Base-by-base conservation (phyloP, 2,329 filamentous ascomycete genomes). In the Calonectria honghensis region DNA sequence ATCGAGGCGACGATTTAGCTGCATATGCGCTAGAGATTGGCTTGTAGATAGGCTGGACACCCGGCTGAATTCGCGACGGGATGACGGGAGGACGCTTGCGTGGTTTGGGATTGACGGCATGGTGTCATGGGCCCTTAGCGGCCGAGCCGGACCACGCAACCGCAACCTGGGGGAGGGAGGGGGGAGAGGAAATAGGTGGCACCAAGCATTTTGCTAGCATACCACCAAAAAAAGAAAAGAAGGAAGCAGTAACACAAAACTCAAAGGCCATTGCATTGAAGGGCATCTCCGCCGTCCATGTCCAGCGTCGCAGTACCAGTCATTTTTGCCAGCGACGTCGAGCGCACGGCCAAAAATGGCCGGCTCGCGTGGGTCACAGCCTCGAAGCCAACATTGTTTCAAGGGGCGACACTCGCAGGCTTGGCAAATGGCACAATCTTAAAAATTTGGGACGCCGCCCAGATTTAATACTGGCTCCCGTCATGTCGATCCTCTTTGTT, bases 361-460 rank as follows among this genome's bases (percentile, higher is more conserved):
- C 35, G 57, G 57, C 57, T 63, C 37, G 57, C 57, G 57, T 63
- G 57, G 57, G 57, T 63, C 57, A 41, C 57, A 63, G 57, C 37
- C 57, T 63, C 57, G 57, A 63, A 63, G 57, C 57, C 57, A 63
- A 41, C 57, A 63, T 63, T 45, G 57, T 63, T 63, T 63, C 57
- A 63, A 63, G 57, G 57, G 57, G 57, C 57, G 57, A 63, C 57
- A 63, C 35, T 29, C 57, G 57, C 57, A 63, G 57, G 57, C 57
- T 63, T 63, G 57, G 57, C 57, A 63, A 63, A 63, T 41, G 57
- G 57, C 57, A 63, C 57, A 63, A 41, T 63, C 32, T 63, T 59
- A 59, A 41, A 63, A 63, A 59, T 41, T 41, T 41, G 37, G 27
- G 35, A 29, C 57, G 57, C 24, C 57, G 57, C 57, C 57, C 57